Evolutionary conservation across 208 protist species (phyloP).

Genomic region (Leishmania braziliensis): DNA sequence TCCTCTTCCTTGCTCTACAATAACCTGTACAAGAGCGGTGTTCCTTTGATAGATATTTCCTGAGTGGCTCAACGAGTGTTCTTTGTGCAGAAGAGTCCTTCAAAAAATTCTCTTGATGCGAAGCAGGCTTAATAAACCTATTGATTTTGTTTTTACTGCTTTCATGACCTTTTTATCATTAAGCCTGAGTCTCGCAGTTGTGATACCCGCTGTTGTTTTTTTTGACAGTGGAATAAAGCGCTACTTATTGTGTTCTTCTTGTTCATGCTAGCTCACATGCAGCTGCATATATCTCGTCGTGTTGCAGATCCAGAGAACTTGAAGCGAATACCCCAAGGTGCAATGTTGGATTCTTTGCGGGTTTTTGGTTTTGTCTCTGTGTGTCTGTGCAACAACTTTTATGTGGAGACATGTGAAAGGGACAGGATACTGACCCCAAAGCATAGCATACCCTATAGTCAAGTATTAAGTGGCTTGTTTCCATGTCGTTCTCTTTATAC

Average conservation of each 20-base stretch:
- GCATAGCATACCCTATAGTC: background rate
- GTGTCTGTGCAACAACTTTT: background rate
- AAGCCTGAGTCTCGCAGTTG: background rate
- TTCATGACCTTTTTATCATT: background rate
- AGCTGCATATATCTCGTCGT: background rate
- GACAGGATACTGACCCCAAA: background rate
- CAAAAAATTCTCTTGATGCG: background rate
- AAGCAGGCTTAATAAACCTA: background rate
- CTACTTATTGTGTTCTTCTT: background rate
- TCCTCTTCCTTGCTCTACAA: background rate
- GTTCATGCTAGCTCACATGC: background rate
- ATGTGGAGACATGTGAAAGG: background rate
- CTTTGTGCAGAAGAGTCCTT: background rate
- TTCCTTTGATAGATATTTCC: too few relatives aligned
- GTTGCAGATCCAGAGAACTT: background rate
- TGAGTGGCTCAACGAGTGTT: background rate
- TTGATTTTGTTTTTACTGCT: too few relatives aligned
- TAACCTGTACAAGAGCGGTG: background rate
- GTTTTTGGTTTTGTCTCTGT: background rate
- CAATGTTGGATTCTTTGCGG: background rate
- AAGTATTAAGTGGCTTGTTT: background rate
- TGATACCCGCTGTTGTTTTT: background rate
- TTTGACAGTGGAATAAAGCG: background rate
- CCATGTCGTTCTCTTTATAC: background rate
- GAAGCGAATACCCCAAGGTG: background rate